Conservation (phyloP, 2,329 filamentous ascomycete species). For the Cladosporium phlei region DNA sequence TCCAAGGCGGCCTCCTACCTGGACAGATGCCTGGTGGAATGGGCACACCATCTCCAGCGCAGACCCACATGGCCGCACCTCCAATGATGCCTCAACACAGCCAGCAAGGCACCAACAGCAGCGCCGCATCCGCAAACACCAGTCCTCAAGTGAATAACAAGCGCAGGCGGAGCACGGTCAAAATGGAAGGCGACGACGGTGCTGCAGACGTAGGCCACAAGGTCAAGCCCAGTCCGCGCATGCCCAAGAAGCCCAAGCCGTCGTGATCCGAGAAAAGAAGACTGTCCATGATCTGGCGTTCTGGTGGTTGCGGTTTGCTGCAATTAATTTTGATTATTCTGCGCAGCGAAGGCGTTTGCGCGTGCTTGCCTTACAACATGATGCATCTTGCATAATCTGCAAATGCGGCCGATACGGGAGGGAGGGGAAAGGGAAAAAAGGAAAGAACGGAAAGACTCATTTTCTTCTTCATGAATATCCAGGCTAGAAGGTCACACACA, state of each 20-base stretch:
- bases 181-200: conserved; percentile 53
- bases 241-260: conserved; percentile 35
- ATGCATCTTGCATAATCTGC: too few relatives aligned
- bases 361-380: too few relatives aligned
- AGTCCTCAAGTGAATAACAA: conserved; percentile 54
- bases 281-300: conserved; percentile 1
- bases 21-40: conserved; percentile 10
- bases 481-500: too few relatives aligned
- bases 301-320: not conserved
- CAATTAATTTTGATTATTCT: too few relatives aligned
- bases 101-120: conserved; percentile 54
- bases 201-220: conserved; percentile 32
- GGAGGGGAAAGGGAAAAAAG: too few relatives aligned
- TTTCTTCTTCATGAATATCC: too few relatives aligned
- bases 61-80: conserved; percentile 42
- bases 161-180: conserved; percentile 56
- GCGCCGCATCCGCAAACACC: conserved; percentile 54
- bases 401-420: too few relatives aligned
- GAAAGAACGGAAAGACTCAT: too few relatives aligned
- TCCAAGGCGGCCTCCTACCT: conserved; percentile 26
- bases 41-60: conserved; percentile 39
- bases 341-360: too few relatives aligned
- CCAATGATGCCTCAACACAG: conserved; percentile 55
- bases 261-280: not conserved
- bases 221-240: conserved; percentile 48